phyloP scores from a whole-genome alignment of 805 yeast genomes.

The Candida stauntonica region DNA sequence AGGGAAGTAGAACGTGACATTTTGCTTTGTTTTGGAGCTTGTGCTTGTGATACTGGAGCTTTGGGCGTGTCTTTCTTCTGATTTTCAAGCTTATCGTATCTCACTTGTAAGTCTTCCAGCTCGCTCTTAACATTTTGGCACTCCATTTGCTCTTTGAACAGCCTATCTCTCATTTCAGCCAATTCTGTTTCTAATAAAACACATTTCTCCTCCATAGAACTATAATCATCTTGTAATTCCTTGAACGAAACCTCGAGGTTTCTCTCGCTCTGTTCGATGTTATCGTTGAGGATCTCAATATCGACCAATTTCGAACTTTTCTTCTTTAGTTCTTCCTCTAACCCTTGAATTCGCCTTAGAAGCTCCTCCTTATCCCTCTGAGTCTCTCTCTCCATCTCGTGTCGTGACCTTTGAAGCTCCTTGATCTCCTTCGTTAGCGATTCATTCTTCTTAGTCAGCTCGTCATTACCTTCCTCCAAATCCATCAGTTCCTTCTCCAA shows the following conservation, averaged over 20 bases:
- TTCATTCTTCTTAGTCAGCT: conserved; percentile 18
- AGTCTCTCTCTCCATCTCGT: conserved; percentile 27
- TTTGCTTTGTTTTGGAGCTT: not conserved
- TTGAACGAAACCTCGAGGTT: conserved; percentile 30
- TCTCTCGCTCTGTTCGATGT: conserved; percentile 39
- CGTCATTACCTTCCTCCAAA: conserved; percentile 24
- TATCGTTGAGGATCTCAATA: conserved; percentile 40
- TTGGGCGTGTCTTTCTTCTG: not conserved
- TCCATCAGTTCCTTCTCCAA: conserved; percentile 39
- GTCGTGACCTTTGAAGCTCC: conserved; percentile 26
- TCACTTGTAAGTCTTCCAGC: conserved; percentile 16
- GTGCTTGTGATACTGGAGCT: not conserved
- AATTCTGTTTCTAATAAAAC: conserved; percentile 38
- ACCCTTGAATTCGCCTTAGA: conserved; percentile 18
- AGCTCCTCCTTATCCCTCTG: conserved; percentile 20
- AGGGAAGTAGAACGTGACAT: conserved; percentile 27
- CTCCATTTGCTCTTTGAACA: conserved; percentile 24
- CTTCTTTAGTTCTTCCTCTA: conserved; percentile 29
- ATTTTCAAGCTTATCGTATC: conserved; percentile 8
- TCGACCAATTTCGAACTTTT: conserved; percentile 33
- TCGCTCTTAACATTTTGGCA: conserved; percentile 28
- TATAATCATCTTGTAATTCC: conserved; percentile 34
- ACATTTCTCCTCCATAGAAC: conserved; percentile 32
- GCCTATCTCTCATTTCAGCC: conserved; percentile 26
- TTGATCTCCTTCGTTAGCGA: conserved; percentile 23